Evolutionary conservation across 306 rosid species (phyloP).

Genomic region (Prinsepia uniflora): DNA sequence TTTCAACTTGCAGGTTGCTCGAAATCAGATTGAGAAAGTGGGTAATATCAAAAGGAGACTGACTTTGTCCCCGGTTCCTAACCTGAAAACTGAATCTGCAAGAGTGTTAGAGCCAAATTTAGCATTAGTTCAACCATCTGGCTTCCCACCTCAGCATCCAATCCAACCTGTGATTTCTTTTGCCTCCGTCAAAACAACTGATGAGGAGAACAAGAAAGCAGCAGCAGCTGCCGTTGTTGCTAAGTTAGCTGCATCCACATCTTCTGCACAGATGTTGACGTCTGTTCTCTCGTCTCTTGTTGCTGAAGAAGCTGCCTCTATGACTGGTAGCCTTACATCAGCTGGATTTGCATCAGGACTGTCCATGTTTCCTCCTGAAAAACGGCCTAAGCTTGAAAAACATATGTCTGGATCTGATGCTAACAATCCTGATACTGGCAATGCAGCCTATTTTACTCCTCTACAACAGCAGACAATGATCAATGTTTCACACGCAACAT

Average conservation of each 20-base stretch:
- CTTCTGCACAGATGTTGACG: constrained; percentile 89
- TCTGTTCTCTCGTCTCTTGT: constrained; percentile 84
- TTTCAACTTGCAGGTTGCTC: constrained; percentile 54
- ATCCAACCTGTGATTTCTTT: constrained; percentile 43
- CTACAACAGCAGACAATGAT: constrained; percentile 44
- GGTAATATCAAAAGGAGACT: constrained; percentile 47
- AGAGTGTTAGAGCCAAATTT: constrained; percentile 40
- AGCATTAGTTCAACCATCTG: constrained; percentile 38
- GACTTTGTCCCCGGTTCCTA: constrained; percentile 21
- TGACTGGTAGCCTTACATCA: constrained; percentile 46
- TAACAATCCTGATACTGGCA: constrained; percentile 43
- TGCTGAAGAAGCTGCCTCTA: constrained; percentile 92
- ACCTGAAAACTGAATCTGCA: constrained; percentile 40
- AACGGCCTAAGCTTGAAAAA: constrained; percentile 72
- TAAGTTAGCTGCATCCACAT: constrained; percentile 86
- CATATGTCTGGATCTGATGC: constrained; percentile 46
- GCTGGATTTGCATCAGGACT: constrained; percentile 48
- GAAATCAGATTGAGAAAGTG: constrained; percentile 56
- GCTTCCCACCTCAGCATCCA: constrained; percentile 38
- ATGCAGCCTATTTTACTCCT: constrained; percentile 41
- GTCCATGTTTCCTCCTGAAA: constrained; percentile 58
- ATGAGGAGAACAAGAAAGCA: constrained; percentile 79
- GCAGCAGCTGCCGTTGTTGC: constrained; percentile 91
- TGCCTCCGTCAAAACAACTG: constrained; percentile 50
- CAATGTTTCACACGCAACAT: constrained; percentile 33